Evolutionary conservation across 2,329 filamentous ascomycete genomes (phyloP), one percentile per base, ranked within the genome.

Genomic region (Neoascochyta sp.): DNA sequence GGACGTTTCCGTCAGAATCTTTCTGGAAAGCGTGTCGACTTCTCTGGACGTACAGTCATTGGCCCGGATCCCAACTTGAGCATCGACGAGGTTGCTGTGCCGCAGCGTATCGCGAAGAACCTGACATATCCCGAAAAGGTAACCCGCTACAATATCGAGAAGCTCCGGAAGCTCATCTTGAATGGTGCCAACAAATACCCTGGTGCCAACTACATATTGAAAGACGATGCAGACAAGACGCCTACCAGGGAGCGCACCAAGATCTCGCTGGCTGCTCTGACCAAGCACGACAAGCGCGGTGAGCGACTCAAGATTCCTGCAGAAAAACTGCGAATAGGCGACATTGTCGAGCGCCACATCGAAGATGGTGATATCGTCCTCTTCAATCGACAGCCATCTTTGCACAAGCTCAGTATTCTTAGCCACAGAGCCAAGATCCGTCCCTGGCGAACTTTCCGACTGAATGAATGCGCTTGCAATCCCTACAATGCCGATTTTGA

Each of bases 401-500:
- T 98, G 7, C 92, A 98, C 73, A 98, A 96, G 64, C 83, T 98
- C 45, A 95, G 87, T 80, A 98, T 98, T 63, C 88, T 98, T 67
- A 90, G 86, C 56, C 92, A 98, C 69, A 80, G 84, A 54, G 92
- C 83, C 50, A 95, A 95, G 63, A 80, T 98, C 27, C 80, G 92
- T 27, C 92, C 90, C 0, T 94, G 92, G 81, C 81, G 89, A 62
- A 98, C 92, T 0, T 96, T 98, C 60, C 83, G 92, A 32, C 74
- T 98, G 11, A 98, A 98, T 59, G 92, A 98, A 62, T 98, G 92
- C 76, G 92, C 95, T 1, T 98, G 92, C 65, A 89, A 85, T 40
- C 92, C 92, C 3, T 98, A 98, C 72, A 98, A 98, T 51, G 92
- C 92, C 33, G 92, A 98, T 76, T 98, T 98, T 49, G 92, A 98